Percentiles rank a stretch among this genome's conserved stretches.
Evolutionary conservation across 2,329 filamentous ascomycete species (phyloP).

Genomic region (Alternaria sp.): DNA sequence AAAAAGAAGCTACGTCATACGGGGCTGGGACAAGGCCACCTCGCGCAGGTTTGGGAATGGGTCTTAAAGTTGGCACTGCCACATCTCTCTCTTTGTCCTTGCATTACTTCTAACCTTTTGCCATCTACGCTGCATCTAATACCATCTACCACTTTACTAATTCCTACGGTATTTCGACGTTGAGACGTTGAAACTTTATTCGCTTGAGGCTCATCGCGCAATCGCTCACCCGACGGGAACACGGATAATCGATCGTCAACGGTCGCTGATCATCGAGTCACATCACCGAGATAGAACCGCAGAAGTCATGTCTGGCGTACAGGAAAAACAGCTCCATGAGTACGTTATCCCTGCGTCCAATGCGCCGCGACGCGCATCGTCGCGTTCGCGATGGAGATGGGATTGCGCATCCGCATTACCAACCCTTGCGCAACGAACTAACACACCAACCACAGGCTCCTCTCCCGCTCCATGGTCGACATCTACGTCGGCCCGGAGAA

Average conservation of each 20-base stretch:
- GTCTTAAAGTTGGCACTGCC: constrained; percentile 16
- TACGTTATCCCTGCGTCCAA: constrained; percentile 16
- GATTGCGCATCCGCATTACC: background rate
- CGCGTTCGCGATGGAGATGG: background rate
- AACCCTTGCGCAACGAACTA: background rate
- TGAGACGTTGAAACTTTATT: background rate
- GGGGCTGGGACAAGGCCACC: constrained; percentile 5
- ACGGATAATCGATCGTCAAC: constrained; percentile 6
- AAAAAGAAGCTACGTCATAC: constrained; percentile 12
- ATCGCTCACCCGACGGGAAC: background rate
- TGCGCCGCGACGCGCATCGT: background rate
- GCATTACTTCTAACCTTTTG: background rate
- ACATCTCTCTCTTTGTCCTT: constrained; percentile 7
- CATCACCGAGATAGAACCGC: background rate
- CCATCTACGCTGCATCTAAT: background rate
- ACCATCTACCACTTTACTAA: background rate
- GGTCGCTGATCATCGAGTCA: background rate
- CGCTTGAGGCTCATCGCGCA: background rate
- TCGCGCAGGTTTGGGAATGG: background rate
- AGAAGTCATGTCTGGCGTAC: constrained; percentile 30
- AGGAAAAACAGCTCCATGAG: constrained; percentile 46
- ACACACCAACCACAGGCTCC: constrained; percentile 50
- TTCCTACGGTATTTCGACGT: background rate
- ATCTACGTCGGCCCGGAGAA: constrained; percentile 62
- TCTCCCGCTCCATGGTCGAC: constrained; percentile 62